Base-by-base conservation (phyloP, 2,329 filamentous ascomycete species). In the Phaeosphaeriaceae sp. region DNA sequence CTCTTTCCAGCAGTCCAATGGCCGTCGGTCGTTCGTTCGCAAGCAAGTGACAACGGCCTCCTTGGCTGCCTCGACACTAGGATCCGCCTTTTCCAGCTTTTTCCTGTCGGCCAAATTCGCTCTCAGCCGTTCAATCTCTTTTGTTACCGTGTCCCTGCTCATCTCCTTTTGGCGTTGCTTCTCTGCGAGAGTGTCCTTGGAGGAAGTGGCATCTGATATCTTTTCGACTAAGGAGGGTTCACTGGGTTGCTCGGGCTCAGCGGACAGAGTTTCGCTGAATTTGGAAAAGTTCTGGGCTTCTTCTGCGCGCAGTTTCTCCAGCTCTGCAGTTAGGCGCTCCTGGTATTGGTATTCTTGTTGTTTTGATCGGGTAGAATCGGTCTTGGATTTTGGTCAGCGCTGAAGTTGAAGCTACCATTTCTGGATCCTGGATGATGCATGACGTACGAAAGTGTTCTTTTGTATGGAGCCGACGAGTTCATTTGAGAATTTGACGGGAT, bases 1-100 rank as follows among this genome's bases (percentile, higher is more conserved):
- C 83, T 97, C 92, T 75, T 87, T 83, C 89, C 90, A 97, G 82
- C 93, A 97, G 79, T 97, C 90, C 70, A 97, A 79, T 71, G 93
- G 92, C 73, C 91, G 83, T 58, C 91, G 82, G 76, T 97, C 92
- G 74, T 97, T 87, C 67, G 87, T 82, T 54, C 89, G 81, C 79
- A 97, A 79, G 73, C 93, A 97, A 64, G 83, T 82, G 56, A 94
- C 84, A 47, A 97, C 86, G 51, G 87, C 85, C 61, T 84, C 80
- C 74, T 91, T 88, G 16, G 92, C 90, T 70, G 80, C 82, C 75
- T 90, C 86, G 40, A 96, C 85, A 42, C 78, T 78, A 55, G 87
- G 84, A 61, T 92, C 90, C 59, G 91, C 72, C 59, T 87, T 79
- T 47, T 81, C 78, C 52, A 85, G 63, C 71, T 81, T 81, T 67